Percentiles rank a stretch among this genome's conserved stretches.
Evolutionary conservation across 345 rosid species (phyloP).

Genomic region (Citrus hindsii): DNA sequence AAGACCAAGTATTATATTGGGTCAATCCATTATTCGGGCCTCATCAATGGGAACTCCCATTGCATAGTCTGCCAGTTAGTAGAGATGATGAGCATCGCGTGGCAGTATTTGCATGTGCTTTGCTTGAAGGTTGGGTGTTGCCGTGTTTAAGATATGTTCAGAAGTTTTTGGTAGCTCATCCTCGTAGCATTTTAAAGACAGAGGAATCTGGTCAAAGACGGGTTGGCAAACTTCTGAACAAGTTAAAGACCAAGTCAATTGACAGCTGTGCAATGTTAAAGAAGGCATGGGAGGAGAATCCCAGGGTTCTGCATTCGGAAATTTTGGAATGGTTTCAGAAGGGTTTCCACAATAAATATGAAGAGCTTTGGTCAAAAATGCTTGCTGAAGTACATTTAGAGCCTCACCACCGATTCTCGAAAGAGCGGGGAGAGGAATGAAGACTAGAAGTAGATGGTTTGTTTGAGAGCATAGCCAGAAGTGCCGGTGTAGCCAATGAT

Average conservation of each 20-base stretch:
- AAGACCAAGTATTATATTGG: constrained; percentile 58
- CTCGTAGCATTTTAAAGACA: constrained; percentile 50
- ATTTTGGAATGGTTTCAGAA: constrained; percentile 73
- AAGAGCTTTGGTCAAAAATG: constrained; percentile 62
- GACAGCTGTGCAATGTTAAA: constrained; percentile 48
- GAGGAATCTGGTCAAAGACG: constrained; percentile 59
- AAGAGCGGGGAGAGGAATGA: constrained; percentile 22
- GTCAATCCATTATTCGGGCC: constrained; percentile 63
- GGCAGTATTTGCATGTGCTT: constrained; percentile 63
- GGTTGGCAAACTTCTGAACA: constrained; percentile 58
- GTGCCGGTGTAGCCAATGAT: neutral
- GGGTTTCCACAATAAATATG: constrained; percentile 41
- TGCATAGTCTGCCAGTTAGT: constrained; percentile 37
- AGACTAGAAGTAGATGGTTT: constrained; percentile 13
- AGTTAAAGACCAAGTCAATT: constrained; percentile 38
- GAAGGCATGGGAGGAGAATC: constrained; percentile 49
- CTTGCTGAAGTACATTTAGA: constrained; percentile 39
- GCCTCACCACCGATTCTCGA: constrained; percentile 29
- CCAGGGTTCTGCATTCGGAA: constrained; percentile 43
- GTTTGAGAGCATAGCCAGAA: neutral
- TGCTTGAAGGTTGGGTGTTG: constrained; percentile 76
- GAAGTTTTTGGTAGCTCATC: constrained; percentile 51
- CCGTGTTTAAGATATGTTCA: constrained; percentile 53
- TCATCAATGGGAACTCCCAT: constrained; percentile 69
- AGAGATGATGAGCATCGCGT: constrained; percentile 27